Conservation (phyloP, 768 basidiomycete species). For the Xerocomellus chrysenteron region DNA sequence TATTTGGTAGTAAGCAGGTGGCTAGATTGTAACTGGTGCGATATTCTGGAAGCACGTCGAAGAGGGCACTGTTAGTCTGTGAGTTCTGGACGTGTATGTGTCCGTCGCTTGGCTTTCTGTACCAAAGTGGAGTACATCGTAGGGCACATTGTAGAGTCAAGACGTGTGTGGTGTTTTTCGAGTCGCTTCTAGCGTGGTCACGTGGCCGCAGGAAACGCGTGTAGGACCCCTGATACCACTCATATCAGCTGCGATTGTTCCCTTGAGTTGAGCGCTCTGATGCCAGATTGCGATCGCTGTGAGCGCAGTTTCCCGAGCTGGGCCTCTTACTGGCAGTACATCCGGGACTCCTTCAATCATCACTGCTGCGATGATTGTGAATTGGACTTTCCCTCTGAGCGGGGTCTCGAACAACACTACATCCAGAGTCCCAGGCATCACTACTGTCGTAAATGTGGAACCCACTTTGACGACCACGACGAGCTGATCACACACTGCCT, state of each 20-base stretch:
- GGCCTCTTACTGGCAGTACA: conserved; percentile 37
- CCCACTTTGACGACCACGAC: conserved; percentile 37
- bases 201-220: conserved; percentile 30
- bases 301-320: conserved; percentile 34
- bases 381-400: conserved; percentile 41
- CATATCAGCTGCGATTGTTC: neutral
- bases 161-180: neutral
- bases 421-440: conserved; percentile 47
- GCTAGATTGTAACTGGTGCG: too few relatives aligned
- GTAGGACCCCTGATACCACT: conserved; percentile 25
- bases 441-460: conserved; percentile 54
- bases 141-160: neutral
- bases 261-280: too few relatives aligned
- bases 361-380: conserved; percentile 47
- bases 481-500: conserved; percentile 44
- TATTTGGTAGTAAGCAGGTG: too few relatives aligned
- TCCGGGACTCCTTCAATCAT: conserved; percentile 38
- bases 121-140: conserved; percentile 60
- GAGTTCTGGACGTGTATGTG: too few relatives aligned
- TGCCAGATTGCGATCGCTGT: conserved; percentile 36
- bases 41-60: too few relatives aligned
- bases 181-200: conserved; percentile 12
- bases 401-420: conserved; percentile 49
- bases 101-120: conserved; percentile 71
- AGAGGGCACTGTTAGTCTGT: conserved; percentile 66